A percentile compares a stretch with the other conserved stretches of the same genome.
Conservation (phyloP, 169 alveolate species). For the Pseudocohnilembus persalinus region DNA sequence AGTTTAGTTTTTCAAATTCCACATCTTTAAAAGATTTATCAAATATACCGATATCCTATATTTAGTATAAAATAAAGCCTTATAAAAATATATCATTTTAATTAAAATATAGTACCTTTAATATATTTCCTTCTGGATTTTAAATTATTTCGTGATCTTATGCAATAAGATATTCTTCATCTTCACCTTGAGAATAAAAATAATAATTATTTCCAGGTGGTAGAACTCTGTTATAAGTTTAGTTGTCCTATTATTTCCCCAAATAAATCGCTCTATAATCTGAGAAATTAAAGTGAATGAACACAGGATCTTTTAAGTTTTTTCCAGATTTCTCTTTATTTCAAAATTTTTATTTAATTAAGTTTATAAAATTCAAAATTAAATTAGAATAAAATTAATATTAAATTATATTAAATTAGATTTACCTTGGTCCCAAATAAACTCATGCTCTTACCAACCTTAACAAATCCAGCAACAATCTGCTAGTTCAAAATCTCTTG, state of each 20-base stretch:
- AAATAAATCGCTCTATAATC: slow-evolving; percentile 28
- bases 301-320: slow-evolving; percentile 31
- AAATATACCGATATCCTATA: background rate
- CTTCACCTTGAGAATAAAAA: slow-evolving; percentile 26
- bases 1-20: background rate
- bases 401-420: too few relatives aligned
- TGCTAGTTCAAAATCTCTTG: slow-evolving; percentile 8
- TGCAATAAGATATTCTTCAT: background rate
- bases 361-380: background rate
- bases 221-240: slow-evolving; percentile 24
- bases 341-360: background rate
- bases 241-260: slow-evolving; percentile 15
- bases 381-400: background rate
- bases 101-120: too few relatives aligned
- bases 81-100: background rate
- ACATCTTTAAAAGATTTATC: slow-evolving; percentile 3
- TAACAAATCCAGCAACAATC: slow-evolving; percentile 52
- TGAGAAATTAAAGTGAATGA: slow-evolving; percentile 42
- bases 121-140: slow-evolving; percentile 22
- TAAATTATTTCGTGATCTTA: too few relatives aligned
- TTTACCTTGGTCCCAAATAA: slow-evolving; percentile 30
- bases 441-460: slow-evolving; percentile 40
- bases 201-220: slow-evolving; percentile 31
- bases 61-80: background rate
- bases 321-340: slow-evolving; percentile 24